These are phyloP conservation scores for Phytophthora hybrid DNA, from an alignment of 352 stramenopile species.

Conservation along the genomic window DNA sequence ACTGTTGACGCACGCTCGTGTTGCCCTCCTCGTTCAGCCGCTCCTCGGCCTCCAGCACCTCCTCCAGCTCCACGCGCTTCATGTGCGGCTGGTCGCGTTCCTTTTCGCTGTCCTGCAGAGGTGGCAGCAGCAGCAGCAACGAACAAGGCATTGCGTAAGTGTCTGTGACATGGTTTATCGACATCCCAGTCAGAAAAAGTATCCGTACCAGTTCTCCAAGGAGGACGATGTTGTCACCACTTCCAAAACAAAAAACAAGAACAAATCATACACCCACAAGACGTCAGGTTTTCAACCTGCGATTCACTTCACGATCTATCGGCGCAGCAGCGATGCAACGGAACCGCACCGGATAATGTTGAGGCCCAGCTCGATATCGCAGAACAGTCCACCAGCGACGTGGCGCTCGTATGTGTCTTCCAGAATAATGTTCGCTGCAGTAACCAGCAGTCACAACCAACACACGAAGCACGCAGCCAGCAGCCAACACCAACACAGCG, in stretches of 20 bases:
- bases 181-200: neutral
- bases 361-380: slow-evolving; percentile 96
- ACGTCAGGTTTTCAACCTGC: slow-evolving; percentile 8
- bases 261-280: neutral
- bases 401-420: slow-evolving; percentile 95
- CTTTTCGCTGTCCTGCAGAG: slow-evolving; percentile 77
- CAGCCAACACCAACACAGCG: slow-evolving; percentile 2
- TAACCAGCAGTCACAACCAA: neutral
- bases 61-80: slow-evolving; percentile 79
- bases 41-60: slow-evolving; percentile 86
- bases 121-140: neutral
- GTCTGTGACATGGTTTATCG: neutral
- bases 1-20: slow-evolving; percentile 81
- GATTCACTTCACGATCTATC: neutral
- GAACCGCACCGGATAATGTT: slow-evolving; percentile 93
- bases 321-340: neutral
- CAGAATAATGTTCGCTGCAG: slow-evolving; percentile 95
- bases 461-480: neutral
- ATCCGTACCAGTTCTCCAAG: slow-evolving; percentile 79
- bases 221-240: slow-evolving; percentile 89
- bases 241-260: slow-evolving; percentile 21
- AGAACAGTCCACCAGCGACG: slow-evolving; percentile 90
- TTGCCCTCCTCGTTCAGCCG: slow-evolving; percentile 67
- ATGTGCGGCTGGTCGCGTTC: slow-evolving; percentile 86
- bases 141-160: slow-evolving; percentile 1